Conservation (phyloP, 108 stramenopile genomes). For the Pseudonitzschia delicatissima region DNA sequence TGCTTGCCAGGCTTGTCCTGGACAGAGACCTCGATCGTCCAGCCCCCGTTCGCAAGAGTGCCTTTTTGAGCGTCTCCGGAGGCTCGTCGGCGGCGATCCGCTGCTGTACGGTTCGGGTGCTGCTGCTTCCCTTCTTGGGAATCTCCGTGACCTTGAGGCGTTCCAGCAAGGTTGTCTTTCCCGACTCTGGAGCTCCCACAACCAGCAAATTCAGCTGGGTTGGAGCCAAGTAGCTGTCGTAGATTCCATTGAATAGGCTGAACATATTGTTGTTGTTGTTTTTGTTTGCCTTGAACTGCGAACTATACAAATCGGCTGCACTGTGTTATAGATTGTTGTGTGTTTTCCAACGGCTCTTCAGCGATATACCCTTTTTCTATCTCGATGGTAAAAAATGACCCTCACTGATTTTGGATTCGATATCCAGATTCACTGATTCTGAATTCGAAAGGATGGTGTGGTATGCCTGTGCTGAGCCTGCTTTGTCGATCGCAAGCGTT, state of each 20-base stretch:
- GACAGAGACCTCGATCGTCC: not conserved
- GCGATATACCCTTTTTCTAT: not conserved
- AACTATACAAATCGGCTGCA: not conserved
- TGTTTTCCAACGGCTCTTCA: not conserved
- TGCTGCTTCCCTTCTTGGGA: conserved; percentile 18
- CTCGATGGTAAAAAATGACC: not conserved
- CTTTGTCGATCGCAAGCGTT: no score
- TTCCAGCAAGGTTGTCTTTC: conserved; percentile 76
- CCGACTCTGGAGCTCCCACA: conserved; percentile 58
- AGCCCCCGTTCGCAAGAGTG: conserved; percentile 27
- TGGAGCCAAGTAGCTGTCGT: conserved; percentile 75
- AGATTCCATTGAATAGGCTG: conserved; percentile 65
- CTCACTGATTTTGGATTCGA: not conserved
- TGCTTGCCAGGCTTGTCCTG: not conserved
- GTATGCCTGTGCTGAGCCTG: no score
- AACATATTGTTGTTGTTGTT: conserved; percentile 47
- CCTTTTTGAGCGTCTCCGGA: conserved; percentile 13
- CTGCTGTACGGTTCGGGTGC: not conserved
- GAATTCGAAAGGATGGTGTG: no score
- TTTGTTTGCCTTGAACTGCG: not conserved
- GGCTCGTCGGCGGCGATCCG: conserved; percentile 2
- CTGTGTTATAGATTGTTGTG: not conserved
- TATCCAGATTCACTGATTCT: no score
- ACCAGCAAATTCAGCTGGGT: conserved; percentile 70
- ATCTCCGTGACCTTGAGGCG: conserved; percentile 79